phyloP scores from a whole-genome alignment of 768 basidiomycete genomes.

The Gautieria morchelliformis region DNA sequence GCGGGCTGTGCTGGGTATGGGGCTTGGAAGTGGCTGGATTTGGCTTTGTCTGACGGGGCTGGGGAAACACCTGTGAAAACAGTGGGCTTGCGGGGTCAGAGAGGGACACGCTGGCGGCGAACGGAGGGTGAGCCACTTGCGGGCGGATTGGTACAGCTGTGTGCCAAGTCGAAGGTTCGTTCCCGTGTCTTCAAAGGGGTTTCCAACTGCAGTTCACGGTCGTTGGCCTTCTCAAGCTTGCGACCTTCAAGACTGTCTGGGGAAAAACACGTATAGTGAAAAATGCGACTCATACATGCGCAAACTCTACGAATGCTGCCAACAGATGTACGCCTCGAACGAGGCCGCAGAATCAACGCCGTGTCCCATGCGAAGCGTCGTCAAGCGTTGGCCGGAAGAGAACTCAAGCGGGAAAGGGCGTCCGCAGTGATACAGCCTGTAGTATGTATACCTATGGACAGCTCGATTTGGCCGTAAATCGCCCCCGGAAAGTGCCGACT shows the following conservation, averaged over 20 bases:
- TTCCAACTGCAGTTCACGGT: not conserved
- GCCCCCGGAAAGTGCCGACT: not conserved
- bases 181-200: not conserved
- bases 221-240: slow-evolving; percentile 38
- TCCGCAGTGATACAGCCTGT: too few relatives aligned
- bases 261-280: slow-evolving; percentile 53
- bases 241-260: slow-evolving; percentile 50
- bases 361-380: slow-evolving; percentile 45
- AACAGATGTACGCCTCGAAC: slow-evolving; percentile 41
- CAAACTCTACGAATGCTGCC: slow-evolving; percentile 54
- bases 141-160: too few relatives aligned
- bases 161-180: not conserved
- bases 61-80: too few relatives aligned
- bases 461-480: too few relatives aligned
- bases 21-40: too few relatives aligned
- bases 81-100: too few relatives aligned
- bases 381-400: slow-evolving; percentile 47
- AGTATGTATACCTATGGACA: too few relatives aligned
- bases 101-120: too few relatives aligned
- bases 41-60: too few relatives aligned
- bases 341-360: slow-evolving; percentile 42
- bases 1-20: too few relatives aligned
- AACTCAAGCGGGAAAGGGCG: not conserved
- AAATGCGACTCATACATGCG: slow-evolving; percentile 45
- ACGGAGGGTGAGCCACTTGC: too few relatives aligned